These are phyloP conservation scores for Aureobasidium sp. DNA, from an alignment of 2,329 filamentous ascomycete genomes.

Conservation along the genomic window DNA sequence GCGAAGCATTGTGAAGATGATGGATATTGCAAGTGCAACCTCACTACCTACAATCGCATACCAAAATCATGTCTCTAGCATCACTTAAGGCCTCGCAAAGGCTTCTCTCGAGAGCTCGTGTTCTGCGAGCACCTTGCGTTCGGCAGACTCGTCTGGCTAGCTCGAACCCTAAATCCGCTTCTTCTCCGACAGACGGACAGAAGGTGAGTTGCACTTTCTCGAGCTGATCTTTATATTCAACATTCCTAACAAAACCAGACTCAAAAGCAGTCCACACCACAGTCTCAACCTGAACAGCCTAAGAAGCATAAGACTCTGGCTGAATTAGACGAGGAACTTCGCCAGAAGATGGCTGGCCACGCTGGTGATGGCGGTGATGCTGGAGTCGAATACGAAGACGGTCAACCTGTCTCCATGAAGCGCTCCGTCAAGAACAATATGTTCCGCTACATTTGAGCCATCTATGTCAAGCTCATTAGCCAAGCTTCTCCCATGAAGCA, in stretches of 20 bases:
- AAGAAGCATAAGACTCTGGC: conserved; percentile 48
- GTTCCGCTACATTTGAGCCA: conserved; percentile 59
- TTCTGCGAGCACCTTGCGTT: background rate
- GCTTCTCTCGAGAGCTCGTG: background rate
- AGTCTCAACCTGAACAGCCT: background rate
- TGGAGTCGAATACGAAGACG: conserved; percentile 69
- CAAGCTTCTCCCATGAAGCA: too few relatives aligned
- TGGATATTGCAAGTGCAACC: background rate
- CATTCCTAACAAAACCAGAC: background rate
- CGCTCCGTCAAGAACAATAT: conserved; percentile 68
- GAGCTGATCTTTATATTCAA: background rate
- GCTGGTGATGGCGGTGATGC: conserved; percentile 59
- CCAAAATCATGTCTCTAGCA: background rate
- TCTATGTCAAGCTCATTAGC: too few relatives aligned
- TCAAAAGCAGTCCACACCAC: background rate
- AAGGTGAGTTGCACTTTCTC: background rate
- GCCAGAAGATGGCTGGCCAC: conserved; percentile 56
- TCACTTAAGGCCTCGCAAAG: background rate
- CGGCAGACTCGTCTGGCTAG: background rate
- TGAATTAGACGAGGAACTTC: conserved; percentile 61
- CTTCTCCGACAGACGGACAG: background rate
- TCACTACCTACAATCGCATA: background rate
- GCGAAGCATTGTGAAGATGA: background rate
- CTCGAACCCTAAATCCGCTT: conserved; percentile 12
- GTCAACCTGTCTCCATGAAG: conserved; percentile 65